Evolutionary conservation across 2,329 filamentous ascomycete genomes (phyloP).

Genomic region (Pseudopyrenochaeta lycopersici): DNA sequence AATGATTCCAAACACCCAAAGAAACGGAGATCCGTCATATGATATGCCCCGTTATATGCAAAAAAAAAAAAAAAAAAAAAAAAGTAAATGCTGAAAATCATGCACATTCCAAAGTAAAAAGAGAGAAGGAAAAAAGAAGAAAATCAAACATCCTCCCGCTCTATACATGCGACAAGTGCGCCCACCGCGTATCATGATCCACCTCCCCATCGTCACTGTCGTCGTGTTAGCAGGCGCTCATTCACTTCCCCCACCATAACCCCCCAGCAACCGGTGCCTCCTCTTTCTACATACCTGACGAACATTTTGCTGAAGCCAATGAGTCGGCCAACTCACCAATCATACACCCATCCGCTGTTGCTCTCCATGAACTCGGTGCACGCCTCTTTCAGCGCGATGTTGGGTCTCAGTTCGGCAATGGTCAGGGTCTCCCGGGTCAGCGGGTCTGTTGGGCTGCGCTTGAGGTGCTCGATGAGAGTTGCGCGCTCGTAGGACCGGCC

Average conservation of each 20-base stretch:
- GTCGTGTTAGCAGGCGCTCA: slow-evolving; percentile 22
- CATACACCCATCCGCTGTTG: slow-evolving; percentile 86
- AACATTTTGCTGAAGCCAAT: slow-evolving; percentile 16
- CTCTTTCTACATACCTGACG: slow-evolving; percentile 21
- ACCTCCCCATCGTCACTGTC: slow-evolving; percentile 37
- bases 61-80: no score
- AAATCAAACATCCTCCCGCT: background rate
- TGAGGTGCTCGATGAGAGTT: slow-evolving; percentile 85
- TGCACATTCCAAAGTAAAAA: no score
- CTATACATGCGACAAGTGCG: slow-evolving; percentile 32
- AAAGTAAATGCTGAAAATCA: background rate
- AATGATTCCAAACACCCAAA: no score
- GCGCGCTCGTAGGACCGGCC: slow-evolving; percentile 91
- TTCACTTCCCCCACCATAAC: no score
- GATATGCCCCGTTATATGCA: no score
- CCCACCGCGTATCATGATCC: slow-evolving; percentile 38
- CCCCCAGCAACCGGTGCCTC: no score
- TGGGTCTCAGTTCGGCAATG: slow-evolving; percentile 77
- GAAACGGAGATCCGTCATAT: no score
- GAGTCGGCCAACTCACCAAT: slow-evolving; percentile 69
- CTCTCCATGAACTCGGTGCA: slow-evolving; percentile 85
- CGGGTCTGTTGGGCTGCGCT: slow-evolving; percentile 78
- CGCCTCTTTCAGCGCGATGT: slow-evolving; percentile 80
- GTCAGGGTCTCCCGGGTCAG: slow-evolving; percentile 79
- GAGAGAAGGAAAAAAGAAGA: background rate